Conservation (phyloP, 768 basidiomycete genomes). For the Crucibulum laeve region DNA sequence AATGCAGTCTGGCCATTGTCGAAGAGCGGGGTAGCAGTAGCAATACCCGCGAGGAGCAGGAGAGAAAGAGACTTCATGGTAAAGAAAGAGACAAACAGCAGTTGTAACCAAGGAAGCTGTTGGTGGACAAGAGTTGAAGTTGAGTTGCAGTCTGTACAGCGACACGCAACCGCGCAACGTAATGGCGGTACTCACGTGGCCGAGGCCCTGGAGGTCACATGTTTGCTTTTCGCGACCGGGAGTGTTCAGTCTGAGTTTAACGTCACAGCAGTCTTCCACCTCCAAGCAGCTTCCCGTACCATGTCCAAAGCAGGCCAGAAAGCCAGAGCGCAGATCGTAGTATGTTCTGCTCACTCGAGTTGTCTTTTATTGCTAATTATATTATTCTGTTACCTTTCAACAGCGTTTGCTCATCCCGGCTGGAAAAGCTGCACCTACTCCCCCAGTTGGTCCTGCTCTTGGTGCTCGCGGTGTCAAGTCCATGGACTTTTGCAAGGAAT, state of each 20-base stretch:
- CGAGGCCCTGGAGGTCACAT: too few relatives aligned
- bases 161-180: neutral
- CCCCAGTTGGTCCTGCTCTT: slow-evolving; percentile 94
- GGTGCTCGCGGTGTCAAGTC: slow-evolving; percentile 98
- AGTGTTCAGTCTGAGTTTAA: too few relatives aligned
- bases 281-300: slow-evolving; percentile 3
- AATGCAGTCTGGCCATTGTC: slow-evolving; percentile 36
- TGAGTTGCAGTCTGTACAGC: neutral
- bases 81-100: neutral
- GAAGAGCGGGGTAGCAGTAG: slow-evolving; percentile 33
- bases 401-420: slow-evolving; percentile 87
- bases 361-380: slow-evolving; percentile 1
- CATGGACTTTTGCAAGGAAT: slow-evolving; percentile 99
- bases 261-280: neutral
- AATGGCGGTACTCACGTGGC: too few relatives aligned
- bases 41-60: slow-evolving; percentile 40
- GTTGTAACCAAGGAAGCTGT: neutral
- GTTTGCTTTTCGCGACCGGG: too few relatives aligned
- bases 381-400: slow-evolving; percentile 9
- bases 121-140: neutral
- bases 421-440: slow-evolving; percentile 93
- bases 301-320: slow-evolving; percentile 70
- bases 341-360: slow-evolving; percentile 31
- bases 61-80: slow-evolving; percentile 47
- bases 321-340: slow-evolving; percentile 72